Evolutionary conservation across 768 basidiomycete genomes (phyloP).

Genomic region (Suillus cothurnatus): DNA sequence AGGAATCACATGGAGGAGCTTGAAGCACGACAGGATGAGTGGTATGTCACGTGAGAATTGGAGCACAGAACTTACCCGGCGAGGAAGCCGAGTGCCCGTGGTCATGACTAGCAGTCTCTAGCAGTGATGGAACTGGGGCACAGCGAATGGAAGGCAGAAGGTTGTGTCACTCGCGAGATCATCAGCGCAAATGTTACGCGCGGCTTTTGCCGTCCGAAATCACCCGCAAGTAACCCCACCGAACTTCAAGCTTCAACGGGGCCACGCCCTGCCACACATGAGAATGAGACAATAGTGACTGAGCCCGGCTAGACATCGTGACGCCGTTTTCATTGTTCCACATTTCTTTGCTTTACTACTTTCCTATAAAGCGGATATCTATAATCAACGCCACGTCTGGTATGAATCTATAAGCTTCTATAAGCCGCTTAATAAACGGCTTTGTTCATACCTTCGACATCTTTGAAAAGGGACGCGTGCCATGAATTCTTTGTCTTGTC

Average conservation of each 20-base stretch:
- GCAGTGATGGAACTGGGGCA: not conserved
- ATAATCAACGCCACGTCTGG: not conserved
- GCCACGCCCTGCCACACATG: not conserved
- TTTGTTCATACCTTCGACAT: not conserved
- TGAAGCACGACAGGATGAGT: not conserved
- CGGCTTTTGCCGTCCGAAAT: conserved; percentile 16
- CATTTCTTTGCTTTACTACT: not conserved
- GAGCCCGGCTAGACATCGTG: not conserved
- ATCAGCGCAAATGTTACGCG: conserved; percentile 1
- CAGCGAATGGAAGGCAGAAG: not conserved
- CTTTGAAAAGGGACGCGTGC: not conserved
- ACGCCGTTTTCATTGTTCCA: not conserved
- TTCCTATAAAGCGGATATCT: not conserved
- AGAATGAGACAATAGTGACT: too few species aligned
- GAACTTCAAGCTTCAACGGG: not conserved
- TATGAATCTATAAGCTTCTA: not conserved
- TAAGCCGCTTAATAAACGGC: too few species aligned
- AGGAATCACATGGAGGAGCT: conserved; percentile 12
- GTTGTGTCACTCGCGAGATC: not conserved
- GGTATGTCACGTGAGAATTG: conserved; percentile 25
- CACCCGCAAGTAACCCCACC: conserved; percentile 6
- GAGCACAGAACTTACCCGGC: conserved; percentile 13
- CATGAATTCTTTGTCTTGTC: not conserved
- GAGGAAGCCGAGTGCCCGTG: conserved; percentile 11
- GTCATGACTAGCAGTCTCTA: conserved; percentile 10